Evolutionary conservation across 2,329 filamentous ascomycete species (phyloP).

Genomic region (Trichoderma harzianum): DNA sequence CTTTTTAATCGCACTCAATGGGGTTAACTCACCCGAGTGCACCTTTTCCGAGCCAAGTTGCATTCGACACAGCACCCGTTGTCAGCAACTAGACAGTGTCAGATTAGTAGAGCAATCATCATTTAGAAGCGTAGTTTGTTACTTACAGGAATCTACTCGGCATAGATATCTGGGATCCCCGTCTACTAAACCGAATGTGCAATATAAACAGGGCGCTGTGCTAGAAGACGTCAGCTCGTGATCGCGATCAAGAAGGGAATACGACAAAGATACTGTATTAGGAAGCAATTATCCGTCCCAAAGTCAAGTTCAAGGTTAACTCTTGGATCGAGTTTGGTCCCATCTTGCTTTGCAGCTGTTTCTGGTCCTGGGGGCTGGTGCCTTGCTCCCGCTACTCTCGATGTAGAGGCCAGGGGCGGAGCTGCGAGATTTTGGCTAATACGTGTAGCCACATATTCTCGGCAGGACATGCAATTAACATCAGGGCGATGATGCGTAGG

Average conservation of each 20-base stretch:
- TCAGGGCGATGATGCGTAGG: not conserved
- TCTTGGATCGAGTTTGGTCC: no score
- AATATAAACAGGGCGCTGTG: not conserved
- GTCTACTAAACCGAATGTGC: not conserved
- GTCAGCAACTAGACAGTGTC: not conserved
- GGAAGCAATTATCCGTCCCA: not conserved
- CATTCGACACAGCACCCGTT: not conserved
- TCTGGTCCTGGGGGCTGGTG: not conserved
- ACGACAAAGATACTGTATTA: not conserved
- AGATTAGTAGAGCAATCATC: not conserved
- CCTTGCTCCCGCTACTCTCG: not conserved
- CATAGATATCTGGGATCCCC: not conserved
- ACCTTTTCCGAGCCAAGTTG: not conserved
- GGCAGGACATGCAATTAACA: not conserved
- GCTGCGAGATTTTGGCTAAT: not conserved
- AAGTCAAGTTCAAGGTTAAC: not conserved
- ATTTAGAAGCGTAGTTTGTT: not conserved
- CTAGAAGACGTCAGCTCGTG: not conserved
- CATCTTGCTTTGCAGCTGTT: not conserved
- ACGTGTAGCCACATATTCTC: not conserved
- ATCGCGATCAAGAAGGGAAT: not conserved
- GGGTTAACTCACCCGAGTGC: not conserved
- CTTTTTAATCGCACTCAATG: not conserved
- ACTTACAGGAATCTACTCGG: not conserved
- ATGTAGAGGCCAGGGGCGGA: not conserved